Percentiles rank a stretch among this genome's conserved stretches.
Conservation (phyloP, 139 green algal genomes). For the Zygnema cylindricum region DNA sequence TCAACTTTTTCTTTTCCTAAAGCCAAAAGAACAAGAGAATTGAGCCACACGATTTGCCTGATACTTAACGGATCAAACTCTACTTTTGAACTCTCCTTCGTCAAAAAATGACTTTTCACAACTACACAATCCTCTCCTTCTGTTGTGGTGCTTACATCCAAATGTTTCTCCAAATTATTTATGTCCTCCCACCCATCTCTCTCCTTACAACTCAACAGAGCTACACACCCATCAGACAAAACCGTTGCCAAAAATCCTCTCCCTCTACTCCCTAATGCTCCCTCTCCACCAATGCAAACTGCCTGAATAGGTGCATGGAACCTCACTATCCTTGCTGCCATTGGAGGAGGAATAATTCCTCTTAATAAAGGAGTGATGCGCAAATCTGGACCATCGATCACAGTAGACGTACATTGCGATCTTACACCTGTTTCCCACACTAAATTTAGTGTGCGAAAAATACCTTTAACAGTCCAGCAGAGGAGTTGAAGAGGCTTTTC, state of each 20-base stretch:
- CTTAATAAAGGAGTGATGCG: constrained; percentile 82
- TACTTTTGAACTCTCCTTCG: background rate
- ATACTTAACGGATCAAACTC: background rate
- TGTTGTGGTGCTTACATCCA: background rate
- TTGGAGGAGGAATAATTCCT: constrained; percentile 78
- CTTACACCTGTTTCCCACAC: constrained; percentile 51
- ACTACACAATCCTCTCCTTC: background rate
- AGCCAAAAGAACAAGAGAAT: background rate
- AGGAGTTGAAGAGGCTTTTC: constrained; percentile 62
- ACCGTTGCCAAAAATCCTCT: constrained; percentile 50
- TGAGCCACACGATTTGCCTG: background rate
- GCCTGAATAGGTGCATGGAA: constrained; percentile 63
- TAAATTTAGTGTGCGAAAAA: constrained; percentile 19
- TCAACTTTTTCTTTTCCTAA: background rate
- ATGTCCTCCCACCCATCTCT: background rate
- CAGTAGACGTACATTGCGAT: constrained; percentile 74
- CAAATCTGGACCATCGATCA: constrained; percentile 82
- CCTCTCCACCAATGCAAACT: constrained; percentile 47
- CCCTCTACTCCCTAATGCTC: background rate
- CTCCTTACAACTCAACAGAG: constrained; percentile 41
- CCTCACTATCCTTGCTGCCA: constrained; percentile 70
- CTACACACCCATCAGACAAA: constrained; percentile 70
- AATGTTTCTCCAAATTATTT: background rate
- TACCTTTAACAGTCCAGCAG: constrained; percentile 49
- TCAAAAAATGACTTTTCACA: background rate